Evolutionary conservation across 345 rosid species (phyloP), one percentile per base, ranked within the genome.

Genomic region (Combretum micranthum): DNA sequence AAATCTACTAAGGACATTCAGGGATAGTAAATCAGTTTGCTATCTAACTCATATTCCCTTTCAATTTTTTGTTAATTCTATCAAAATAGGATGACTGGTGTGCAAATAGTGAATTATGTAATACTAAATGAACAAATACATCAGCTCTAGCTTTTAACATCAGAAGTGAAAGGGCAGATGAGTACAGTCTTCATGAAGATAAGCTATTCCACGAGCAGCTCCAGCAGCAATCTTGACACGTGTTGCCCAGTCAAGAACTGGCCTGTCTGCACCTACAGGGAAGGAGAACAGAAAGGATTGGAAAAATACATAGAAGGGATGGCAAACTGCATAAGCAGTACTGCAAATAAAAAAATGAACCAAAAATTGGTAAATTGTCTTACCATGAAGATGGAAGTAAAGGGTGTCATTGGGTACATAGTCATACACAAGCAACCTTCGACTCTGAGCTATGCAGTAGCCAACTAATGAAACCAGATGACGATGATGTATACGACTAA

Each of bases 101-200:
- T 25, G 56, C 22, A 23, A 45, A 44, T 42, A 51, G 42, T 59
- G 18, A 39, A 18, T 32, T 42, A 52, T 3, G 20, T 19, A 42
- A 46, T 15, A 32, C 9, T 32, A 32, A 32, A 32, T 4, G 39
- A 32, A 32, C 9, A 7, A 32, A 5, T 32, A 11, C 39, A 20
- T 20, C 15, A 13, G 26, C 21, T 20, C 25, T n/a, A 20, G 26
- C 26, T 51, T 18, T 32, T 23, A 32, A 54, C n/a, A 12, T 52
- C 32, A 47, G 12, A 21, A 26, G n/a, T 59, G 22, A 45, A 22
- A 58, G 49, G 44, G 55, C 56, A 37, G 18, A 61, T 57, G 67
- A 92, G 80, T 74, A 88, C 98, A 92, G 65, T 86, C 96, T 73
- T 92, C 96, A 78, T 92, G 96, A 60, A 92, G 98, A 78, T 92